A percentile compares a stretch with the other conserved stretches of the same genome.
phyloP scores from a whole-genome alignment of 2,329 filamentous ascomycete genomes.

The Beauveria brongniartii region DNA sequence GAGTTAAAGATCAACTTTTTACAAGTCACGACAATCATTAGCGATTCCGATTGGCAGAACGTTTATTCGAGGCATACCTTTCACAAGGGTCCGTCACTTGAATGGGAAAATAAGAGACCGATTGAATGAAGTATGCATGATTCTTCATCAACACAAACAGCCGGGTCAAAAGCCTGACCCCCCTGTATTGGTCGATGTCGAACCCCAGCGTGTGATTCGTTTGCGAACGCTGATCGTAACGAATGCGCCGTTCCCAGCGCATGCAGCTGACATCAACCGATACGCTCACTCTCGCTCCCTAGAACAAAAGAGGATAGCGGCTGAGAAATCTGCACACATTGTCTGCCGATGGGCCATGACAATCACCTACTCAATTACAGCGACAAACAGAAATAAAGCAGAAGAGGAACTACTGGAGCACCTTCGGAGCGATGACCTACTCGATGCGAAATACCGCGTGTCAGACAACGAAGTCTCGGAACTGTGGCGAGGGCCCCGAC shows the following conservation, averaged over 20 bases:
- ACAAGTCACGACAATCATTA: conserved; percentile 34
- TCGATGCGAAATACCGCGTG: conserved; percentile 19
- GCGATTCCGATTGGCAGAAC: conserved; percentile 15
- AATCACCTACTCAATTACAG: conserved; percentile 18
- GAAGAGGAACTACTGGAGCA: conserved; percentile 30
- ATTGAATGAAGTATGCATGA: conserved; percentile 34
- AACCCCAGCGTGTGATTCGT: conserved; percentile 27
- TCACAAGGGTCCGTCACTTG: conserved; percentile 27
- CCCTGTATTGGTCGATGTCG: conserved; percentile 36
- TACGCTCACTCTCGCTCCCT: conserved; percentile 15
- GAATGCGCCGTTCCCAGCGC: conserved; percentile 41
- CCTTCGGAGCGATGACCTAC: conserved; percentile 24
- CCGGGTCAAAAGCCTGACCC: conserved; percentile 27
- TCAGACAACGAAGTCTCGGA: not conserved
- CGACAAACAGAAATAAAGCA: conserved; percentile 17
- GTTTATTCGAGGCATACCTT: conserved; percentile 32
- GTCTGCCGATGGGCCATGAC: conserved; percentile 44
- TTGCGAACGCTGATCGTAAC: conserved; percentile 43
- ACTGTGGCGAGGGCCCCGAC: not conserved
- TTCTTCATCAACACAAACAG: conserved; percentile 30
- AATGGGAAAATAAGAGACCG: conserved; percentile 30
- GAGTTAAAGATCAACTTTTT: conserved; percentile 27
- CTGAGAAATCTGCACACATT: conserved; percentile 27
- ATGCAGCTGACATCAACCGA: conserved; percentile 18
- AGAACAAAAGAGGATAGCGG: conserved; percentile 14